phyloP scores from a whole-genome alignment of 768 basidiomycete species.

The Boletus insuetus region DNA sequence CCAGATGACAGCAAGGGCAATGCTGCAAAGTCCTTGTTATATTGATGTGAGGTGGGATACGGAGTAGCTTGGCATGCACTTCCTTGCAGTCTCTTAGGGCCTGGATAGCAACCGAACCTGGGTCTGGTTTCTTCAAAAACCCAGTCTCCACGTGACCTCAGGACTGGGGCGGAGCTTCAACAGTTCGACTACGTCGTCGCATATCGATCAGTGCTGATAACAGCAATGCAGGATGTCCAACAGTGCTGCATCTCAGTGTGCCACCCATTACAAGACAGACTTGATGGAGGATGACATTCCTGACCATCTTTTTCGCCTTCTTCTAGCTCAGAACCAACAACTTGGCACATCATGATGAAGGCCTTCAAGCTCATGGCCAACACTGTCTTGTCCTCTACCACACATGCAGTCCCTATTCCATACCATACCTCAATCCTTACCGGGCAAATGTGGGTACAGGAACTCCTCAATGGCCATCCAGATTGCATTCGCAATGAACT shows the following conservation, averaged over 20 bases:
- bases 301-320: neutral
- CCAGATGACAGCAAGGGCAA: no score
- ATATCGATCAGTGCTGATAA: no score
- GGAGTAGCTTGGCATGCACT: no score
- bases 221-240: neutral
- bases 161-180: neutral
- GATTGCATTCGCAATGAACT: neutral
- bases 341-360: neutral
- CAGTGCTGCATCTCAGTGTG: neutral
- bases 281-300: neutral
- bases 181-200: no score
- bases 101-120: neutral
- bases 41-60: no score
- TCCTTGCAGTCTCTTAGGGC: no score
- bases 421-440: neutral
- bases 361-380: neutral
- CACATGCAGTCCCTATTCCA: neutral
- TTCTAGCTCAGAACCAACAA: neutral
- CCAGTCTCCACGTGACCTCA: neutral
- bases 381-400: neutral
- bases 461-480: conserved; percentile 1
- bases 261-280: neutral
- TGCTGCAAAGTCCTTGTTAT: no score
- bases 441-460: neutral
- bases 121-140: neutral